A percentile compares a stretch with the other conserved stretches of the same genome.
Conservation (phyloP, 2,329 filamentous ascomycete species). For the Cordyceps farinosa region DNA sequence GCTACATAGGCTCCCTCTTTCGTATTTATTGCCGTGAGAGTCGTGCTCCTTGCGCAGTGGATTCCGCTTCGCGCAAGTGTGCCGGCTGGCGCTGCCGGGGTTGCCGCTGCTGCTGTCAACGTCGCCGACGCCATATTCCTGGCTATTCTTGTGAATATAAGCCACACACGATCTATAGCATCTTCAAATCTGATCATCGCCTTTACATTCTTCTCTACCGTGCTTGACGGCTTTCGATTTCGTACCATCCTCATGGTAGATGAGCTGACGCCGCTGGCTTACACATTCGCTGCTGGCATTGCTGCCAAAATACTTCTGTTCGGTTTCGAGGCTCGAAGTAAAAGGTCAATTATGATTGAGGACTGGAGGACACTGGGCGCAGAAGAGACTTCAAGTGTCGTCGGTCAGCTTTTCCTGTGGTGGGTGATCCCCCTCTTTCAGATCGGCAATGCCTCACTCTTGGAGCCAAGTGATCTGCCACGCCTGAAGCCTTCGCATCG, state of each 20-base stretch:
- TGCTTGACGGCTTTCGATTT: conserved; percentile 36
- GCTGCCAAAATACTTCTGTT: conserved; percentile 27
- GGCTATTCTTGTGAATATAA: conserved; percentile 27
- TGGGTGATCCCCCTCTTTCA: conserved; percentile 23
- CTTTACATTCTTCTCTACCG: conserved; percentile 36
- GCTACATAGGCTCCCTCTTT: background rate
- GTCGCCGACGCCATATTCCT: conserved; percentile 26
- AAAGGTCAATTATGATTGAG: conserved; percentile 23
- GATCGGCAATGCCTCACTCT: conserved; percentile 15
- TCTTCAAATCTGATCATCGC: conserved; percentile 37
- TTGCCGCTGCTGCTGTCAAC: conserved; percentile 27
- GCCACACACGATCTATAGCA: conserved; percentile 32
- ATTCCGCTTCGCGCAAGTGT: background rate
- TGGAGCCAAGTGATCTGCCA: conserved; percentile 12
- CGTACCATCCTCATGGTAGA: conserved; percentile 37
- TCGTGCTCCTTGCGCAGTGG: conserved; percentile 2
- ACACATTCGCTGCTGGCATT: conserved; percentile 29
- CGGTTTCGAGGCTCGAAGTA: conserved; percentile 20
- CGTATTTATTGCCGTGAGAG: background rate
- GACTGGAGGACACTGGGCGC: conserved; percentile 22
- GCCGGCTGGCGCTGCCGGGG: background rate
- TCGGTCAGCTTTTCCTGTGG: conserved; percentile 23
- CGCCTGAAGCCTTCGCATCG: conserved; percentile 2
- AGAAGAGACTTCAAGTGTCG: conserved; percentile 30
- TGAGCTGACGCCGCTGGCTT: conserved; percentile 9